A percentile compares a stretch with the other conserved stretches of the same genome.
phyloP scores from a whole-genome alignment of 129 eudicot genomes.

The Silybum marianum region DNA sequence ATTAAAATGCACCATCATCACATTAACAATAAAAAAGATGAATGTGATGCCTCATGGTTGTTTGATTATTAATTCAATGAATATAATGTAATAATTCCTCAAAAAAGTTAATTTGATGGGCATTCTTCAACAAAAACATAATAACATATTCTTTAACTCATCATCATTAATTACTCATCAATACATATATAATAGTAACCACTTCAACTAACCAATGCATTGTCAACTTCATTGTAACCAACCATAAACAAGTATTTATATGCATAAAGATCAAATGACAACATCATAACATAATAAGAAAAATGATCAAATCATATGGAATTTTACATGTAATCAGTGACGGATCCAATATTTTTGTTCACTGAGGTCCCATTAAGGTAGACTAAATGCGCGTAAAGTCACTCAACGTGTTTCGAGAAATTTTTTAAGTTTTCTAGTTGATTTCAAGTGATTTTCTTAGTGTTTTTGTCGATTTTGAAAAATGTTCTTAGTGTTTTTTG shows the following conservation, averaged over 20 bases:
- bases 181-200: background rate
- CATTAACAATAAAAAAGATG: background rate
- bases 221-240: background rate
- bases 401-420: too few relatives aligned
- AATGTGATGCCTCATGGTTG: background rate
- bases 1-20: background rate
- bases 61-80: background rate
- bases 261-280: too few relatives aligned
- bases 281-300: too few relatives aligned
- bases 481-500: too few relatives aligned
- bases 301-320: too few relatives aligned
- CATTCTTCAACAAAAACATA: background rate
- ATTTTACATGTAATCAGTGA: too few relatives aligned
- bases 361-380: too few relatives aligned
- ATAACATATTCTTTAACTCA: background rate
- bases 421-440: too few relatives aligned
- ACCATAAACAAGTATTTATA: background rate
- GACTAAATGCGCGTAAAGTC: too few relatives aligned
- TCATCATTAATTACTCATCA: background rate
- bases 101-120: background rate
- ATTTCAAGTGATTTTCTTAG: too few relatives aligned
- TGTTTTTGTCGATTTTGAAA: too few relatives aligned
- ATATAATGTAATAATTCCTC: background rate
- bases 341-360: too few relatives aligned
- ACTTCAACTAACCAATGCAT: background rate